Evolutionary conservation across 768 basidiomycete genomes (phyloP).

Genomic region (Tylopilus sp.): DNA sequence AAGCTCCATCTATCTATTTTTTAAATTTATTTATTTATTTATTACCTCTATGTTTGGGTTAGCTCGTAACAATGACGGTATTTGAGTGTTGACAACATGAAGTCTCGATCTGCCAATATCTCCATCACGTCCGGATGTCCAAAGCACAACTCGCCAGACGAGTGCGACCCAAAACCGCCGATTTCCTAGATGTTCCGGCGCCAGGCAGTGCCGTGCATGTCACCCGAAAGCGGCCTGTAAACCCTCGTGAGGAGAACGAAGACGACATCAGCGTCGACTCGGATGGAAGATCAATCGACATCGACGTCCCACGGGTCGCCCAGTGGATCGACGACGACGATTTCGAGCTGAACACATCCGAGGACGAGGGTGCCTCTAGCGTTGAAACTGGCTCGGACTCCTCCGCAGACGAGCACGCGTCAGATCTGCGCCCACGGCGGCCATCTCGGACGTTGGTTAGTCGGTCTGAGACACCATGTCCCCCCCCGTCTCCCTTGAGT

Average conservation of each 20-base stretch:
- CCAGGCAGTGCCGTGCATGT: constrained; percentile 1
- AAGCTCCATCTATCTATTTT: no score
- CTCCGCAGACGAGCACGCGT: constrained; percentile 8
- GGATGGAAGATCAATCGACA: not conserved
- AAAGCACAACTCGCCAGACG: constrained; percentile 2
- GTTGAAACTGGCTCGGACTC: constrained; percentile 4
- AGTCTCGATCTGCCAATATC: no score
- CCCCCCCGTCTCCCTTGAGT: not conserved
- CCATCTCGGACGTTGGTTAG: constrained; percentile 20
- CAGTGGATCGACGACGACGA: constrained; percentile 58
- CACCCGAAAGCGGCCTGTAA: not conserved
- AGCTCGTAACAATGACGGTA: no score
- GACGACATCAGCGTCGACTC: constrained; percentile 28
- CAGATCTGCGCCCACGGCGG: no score
- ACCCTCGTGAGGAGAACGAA: constrained; percentile 17
- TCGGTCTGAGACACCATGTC: not conserved
- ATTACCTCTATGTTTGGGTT: no score
- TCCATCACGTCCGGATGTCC: constrained; percentile 1
- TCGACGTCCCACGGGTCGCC: constrained; percentile 53
- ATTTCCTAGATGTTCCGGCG: constrained; percentile 13
- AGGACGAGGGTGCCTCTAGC: constrained; percentile 3
- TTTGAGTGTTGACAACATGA: no score
- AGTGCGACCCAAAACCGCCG: constrained; percentile 15
- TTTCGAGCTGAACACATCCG: constrained; percentile 24
- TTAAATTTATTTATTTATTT: no score